Evolutionary conservation across 2,329 filamentous ascomycete genomes (phyloP).

Genomic region (Exophiala aquamarina): DNA sequence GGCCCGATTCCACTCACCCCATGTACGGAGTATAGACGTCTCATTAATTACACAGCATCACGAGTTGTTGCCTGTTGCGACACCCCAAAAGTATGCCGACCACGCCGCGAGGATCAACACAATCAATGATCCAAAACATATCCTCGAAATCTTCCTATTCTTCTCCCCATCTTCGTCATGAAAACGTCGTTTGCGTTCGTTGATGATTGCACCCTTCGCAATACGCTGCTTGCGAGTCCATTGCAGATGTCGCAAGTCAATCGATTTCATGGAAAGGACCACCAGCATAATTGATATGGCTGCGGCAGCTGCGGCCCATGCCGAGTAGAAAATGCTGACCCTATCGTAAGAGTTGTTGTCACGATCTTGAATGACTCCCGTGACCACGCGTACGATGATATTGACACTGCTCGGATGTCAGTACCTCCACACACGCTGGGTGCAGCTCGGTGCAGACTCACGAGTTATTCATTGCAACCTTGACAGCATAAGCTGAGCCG

Average conservation of each 20-base stretch:
- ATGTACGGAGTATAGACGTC: too few species aligned
- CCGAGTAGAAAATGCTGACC: conserved; percentile 57
- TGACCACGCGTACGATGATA: background rate
- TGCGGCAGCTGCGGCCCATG: conserved; percentile 52
- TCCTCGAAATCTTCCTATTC: conserved; percentile 44
- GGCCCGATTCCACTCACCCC: too few species aligned
- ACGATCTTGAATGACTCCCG: conserved; percentile 50
- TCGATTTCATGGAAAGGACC: conserved; percentile 37
- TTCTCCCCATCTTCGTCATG: conserved; percentile 37
- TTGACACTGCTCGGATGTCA: background rate
- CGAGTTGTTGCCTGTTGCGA: too few species aligned
- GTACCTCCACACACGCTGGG: background rate
- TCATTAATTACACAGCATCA: too few species aligned
- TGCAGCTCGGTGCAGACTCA: conserved; percentile 20
- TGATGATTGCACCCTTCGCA: conserved; percentile 45
- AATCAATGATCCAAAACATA: conserved; percentile 46
- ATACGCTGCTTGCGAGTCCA: conserved; percentile 60
- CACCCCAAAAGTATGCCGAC: too few species aligned
- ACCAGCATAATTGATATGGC: conserved; percentile 46
- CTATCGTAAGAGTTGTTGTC: conserved; percentile 57
- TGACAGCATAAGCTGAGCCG: conserved; percentile 60
- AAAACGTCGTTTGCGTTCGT: conserved; percentile 43
- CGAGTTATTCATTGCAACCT: conserved; percentile 62
- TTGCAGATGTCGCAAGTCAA: conserved; percentile 53
- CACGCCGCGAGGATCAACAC: conserved; percentile 49